Conservation (phyloP, 345 rosid species). For the Balakata baccata region DNA sequence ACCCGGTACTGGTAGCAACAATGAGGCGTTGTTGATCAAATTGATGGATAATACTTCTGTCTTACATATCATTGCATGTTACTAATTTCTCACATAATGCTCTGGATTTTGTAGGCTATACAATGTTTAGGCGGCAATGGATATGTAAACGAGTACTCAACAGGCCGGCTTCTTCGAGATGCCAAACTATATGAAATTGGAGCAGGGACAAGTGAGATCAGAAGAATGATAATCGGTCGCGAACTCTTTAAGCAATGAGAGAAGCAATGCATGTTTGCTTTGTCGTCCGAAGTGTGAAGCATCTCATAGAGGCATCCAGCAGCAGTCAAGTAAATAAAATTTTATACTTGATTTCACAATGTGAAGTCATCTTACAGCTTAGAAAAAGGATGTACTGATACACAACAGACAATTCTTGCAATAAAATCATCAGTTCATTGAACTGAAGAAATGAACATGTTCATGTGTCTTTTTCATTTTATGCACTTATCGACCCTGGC, state of each 20-base stretch:
- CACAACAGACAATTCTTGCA: not conserved
- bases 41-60: not conserved
- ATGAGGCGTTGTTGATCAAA: not conserved
- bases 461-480: not conserved
- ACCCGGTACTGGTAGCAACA: not conserved
- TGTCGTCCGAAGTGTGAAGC: not conserved
- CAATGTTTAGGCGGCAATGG: conserved; percentile 97
- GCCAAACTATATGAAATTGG: conserved; percentile 94
- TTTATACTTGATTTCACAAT: not conserved
- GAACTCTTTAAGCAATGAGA: conserved; percentile 66
- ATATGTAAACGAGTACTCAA: conserved; percentile 82
- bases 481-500: no score
- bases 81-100: not conserved
- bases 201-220: conserved; percentile 95
- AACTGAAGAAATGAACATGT: not conserved
- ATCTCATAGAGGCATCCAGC: not conserved
- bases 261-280: not conserved
- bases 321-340: not conserved
- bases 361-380: not conserved
- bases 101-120: conserved; percentile 62
- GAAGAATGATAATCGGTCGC: conserved; percentile 88
- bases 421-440: not conserved
- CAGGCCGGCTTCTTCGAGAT: conserved; percentile 88
- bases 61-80: not conserved
- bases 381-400: not conserved